Percentiles rank a stretch among this genome's conserved stretches.
phyloP scores from a whole-genome alignment of 345 rosid genomes.

The Gossypium rotundifolium region DNA sequence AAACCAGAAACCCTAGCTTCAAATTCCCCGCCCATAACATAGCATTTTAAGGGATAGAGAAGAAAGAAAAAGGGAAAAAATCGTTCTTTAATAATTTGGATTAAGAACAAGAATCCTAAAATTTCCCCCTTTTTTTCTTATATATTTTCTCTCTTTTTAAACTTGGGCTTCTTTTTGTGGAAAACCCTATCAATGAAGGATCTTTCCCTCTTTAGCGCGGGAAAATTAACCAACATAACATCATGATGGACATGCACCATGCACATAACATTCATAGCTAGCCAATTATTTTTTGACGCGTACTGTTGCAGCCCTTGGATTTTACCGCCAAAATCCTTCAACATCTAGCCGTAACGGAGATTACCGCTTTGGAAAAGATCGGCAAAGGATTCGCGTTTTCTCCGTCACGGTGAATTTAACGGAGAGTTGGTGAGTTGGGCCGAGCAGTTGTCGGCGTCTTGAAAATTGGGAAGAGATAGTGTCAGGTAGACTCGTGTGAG shows the following conservation, averaged over 20 bases:
- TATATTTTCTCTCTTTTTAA: background rate
- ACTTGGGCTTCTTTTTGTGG: background rate
- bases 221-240: slow-evolving; percentile 10
- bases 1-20: background rate
- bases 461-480: background rate
- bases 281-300: background rate
- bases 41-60: background rate
- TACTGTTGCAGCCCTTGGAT: background rate
- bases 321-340: slow-evolving; percentile 10
- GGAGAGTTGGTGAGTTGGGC: background rate
- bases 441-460: background rate
- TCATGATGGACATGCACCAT: slow-evolving; percentile 2
- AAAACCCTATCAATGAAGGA: background rate
- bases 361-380: background rate
- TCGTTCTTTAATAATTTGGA: background rate
- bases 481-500: background rate
- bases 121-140: background rate
- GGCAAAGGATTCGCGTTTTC: background rate
- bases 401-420: slow-evolving; percentile 1
- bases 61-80: background rate
- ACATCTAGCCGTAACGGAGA: slow-evolving; percentile 12
- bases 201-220: slow-evolving; percentile 11
- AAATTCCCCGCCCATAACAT: background rate
- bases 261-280: background rate
- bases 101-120: slow-evolving; percentile 1